Evolutionary conservation across 1,139 yeast species (phyloP).

Genomic region (Yamadazyma blattariae): DNA sequence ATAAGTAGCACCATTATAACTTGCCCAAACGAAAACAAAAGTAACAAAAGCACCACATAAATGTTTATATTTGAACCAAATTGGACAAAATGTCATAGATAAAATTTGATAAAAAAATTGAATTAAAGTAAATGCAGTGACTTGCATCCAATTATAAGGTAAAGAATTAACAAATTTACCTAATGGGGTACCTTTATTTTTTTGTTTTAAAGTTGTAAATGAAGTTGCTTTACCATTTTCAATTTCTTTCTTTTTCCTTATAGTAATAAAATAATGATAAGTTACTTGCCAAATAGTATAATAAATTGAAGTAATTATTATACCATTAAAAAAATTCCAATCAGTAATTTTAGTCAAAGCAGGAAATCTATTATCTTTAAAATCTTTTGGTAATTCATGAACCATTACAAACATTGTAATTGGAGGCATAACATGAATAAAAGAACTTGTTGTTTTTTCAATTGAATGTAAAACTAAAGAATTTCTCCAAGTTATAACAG

Average conservation of each 20-base stretch:
- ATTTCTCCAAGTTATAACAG: constrained; percentile 95
- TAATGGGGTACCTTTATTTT: constrained; percentile 60
- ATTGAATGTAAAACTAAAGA: constrained; percentile 88
- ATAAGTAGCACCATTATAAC: constrained; percentile 92
- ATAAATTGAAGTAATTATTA: constrained; percentile 76
- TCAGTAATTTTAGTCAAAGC: constrained; percentile 67
- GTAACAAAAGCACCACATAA: constrained; percentile 69
- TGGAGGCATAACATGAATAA: constrained; percentile 91
- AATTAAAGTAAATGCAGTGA: constrained; percentile 77
- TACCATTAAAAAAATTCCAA: constrained; percentile 74
- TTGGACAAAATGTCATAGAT: constrained; percentile 88
- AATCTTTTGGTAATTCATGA: constrained; percentile 67
- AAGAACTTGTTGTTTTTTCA: constrained; percentile 90
- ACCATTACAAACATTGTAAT: constrained; percentile 83
- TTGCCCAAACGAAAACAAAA: constrained; percentile 71
- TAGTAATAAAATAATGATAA: constrained; percentile 90
- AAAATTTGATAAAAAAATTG: constrained; percentile 84
- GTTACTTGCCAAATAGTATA: constrained; percentile 89
- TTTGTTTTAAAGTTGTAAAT: constrained; percentile 75
- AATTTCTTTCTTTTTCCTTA: constrained; percentile 74
- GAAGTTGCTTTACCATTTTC: constrained; percentile 85
- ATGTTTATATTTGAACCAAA: constrained; percentile 72
- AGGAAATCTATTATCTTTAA: constrained; percentile 61
- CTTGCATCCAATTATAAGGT: constrained; percentile 81
- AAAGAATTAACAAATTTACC: constrained; percentile 81